phyloP scores from a whole-genome alignment of 2,329 filamentous ascomycete species.

The Fusarium caatingaense region DNA sequence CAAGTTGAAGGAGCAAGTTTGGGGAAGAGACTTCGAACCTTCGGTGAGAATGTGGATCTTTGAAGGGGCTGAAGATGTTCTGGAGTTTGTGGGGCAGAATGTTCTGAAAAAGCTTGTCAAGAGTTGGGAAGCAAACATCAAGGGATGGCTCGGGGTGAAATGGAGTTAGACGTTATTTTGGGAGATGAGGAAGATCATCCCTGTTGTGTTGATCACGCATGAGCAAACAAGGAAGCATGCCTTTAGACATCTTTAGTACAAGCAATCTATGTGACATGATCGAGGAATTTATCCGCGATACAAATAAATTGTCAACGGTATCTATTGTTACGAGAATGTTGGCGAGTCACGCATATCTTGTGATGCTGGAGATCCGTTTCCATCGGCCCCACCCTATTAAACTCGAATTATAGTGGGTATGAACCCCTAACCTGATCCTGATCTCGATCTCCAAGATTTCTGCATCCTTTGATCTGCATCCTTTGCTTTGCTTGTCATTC shows the following conservation, averaged over 20 bases:
- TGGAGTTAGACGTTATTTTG: constrained; percentile 45
- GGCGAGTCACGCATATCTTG: neutral
- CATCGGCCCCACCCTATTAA: neutral
- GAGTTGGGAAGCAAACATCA: constrained; percentile 51
- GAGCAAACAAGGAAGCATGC: neutral
- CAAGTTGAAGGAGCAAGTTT: constrained; percentile 48
- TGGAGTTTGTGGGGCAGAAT: constrained; percentile 43
- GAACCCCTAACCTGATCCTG: constrained; percentile 18
- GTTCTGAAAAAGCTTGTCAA: constrained; percentile 46
- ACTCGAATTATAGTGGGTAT: constrained; percentile 5
- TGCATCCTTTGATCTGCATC: constrained; percentile 18
- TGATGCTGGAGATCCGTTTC: neutral
- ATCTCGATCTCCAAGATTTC: constrained; percentile 36
- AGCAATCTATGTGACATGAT: neutral
- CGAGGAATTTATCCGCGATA: neutral
- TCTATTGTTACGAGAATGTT: neutral
- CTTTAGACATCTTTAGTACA: neutral
- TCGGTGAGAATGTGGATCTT: constrained; percentile 48
- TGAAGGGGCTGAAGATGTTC: constrained; percentile 37
- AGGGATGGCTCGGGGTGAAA: constrained; percentile 51
- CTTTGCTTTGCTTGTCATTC: constrained; percentile 16
- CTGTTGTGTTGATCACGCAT: neutral
- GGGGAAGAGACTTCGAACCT: constrained; percentile 44
- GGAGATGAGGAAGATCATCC: neutral
- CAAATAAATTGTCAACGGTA: neutral